phyloP scores from a whole-genome alignment of 2,329 filamentous ascomycete genomes.

The Pseudomassariella vexata region DNA sequence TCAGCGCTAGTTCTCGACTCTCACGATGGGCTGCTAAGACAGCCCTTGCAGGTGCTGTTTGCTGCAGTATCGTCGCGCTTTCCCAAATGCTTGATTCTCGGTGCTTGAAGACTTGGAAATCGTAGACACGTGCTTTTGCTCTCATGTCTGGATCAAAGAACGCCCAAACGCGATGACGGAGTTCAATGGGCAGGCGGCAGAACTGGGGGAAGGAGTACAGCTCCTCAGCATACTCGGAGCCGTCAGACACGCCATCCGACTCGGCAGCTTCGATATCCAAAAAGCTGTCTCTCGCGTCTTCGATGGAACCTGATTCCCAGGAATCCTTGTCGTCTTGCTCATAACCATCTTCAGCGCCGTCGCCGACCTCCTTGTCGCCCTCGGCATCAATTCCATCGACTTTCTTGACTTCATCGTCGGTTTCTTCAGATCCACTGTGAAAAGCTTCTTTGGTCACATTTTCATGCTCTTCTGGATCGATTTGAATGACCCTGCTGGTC shows the following conservation, averaged over 20 bases:
- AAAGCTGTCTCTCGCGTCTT: constrained; percentile 13
- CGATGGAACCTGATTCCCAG: constrained; percentile 14
- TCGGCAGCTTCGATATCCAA: constrained; percentile 25
- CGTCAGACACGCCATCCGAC: constrained; percentile 12
- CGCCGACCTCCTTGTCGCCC: too few relatives aligned
- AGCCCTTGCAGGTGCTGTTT: constrained; percentile 22
- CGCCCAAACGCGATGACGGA: constrained; percentile 28
- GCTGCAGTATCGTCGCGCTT: constrained; percentile 15
- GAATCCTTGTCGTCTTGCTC: constrained; percentile 8
- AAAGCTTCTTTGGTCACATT: too few relatives aligned
- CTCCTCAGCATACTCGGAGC: constrained; percentile 5
- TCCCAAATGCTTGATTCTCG: constrained; percentile 12
- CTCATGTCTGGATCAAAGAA: constrained; percentile 25
- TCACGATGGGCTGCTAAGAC: constrained; percentile 24
- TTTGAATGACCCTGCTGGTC: too few relatives aligned
- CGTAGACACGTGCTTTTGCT: constrained; percentile 19
- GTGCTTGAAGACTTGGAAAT: constrained; percentile 4
- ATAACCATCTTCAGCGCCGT: too few relatives aligned
- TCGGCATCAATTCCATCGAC: too few relatives aligned
- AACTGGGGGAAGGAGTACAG: constrained; percentile 26
- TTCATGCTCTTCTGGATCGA: too few relatives aligned
- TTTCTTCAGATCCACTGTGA: too few relatives aligned
- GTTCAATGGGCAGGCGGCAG: constrained; percentile 24
- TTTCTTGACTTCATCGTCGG: too few relatives aligned
- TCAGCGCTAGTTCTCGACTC: constrained; percentile 24